Evolutionary conservation across 805 yeast genomes (phyloP).

Genomic region (Lipomyces yamanashiensis): DNA sequence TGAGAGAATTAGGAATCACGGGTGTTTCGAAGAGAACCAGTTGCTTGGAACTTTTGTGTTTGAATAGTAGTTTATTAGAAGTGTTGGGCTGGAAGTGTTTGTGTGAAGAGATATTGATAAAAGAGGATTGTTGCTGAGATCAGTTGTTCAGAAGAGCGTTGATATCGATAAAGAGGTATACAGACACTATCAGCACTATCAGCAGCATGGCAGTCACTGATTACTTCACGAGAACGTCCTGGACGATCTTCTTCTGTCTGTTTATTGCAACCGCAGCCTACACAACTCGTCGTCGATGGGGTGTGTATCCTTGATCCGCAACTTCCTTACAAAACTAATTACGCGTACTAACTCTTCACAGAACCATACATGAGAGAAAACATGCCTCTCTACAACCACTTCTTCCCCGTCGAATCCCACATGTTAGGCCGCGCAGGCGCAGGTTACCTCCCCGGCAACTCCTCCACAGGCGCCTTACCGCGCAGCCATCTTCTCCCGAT

Average conservation of each 20-base stretch:
- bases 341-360: not conserved
- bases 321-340: not conserved
- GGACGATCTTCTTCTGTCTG: conserved; percentile 22
- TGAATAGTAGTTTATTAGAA: too few relatives aligned
- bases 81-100: too few relatives aligned
- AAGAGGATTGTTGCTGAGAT: too few relatives aligned
- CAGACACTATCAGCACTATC: not conserved
- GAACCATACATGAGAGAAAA: conserved; percentile 22
- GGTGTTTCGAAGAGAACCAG: too few relatives aligned
- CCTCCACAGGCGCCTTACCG: conserved; percentile 30
- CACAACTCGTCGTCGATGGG: conserved; percentile 32
- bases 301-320: conserved; percentile 9
- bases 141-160: too few relatives aligned
- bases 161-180: too few relatives aligned
- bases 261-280: conserved; percentile 23
- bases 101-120: too few relatives aligned
- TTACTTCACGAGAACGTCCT: conserved; percentile 17
- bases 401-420: conserved; percentile 13
- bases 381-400: conserved; percentile 14
- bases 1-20: too few relatives aligned
- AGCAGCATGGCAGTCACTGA: conserved; percentile 7
- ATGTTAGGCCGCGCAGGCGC: conserved; percentile 30
- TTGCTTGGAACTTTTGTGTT: too few relatives aligned
- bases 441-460: conserved; percentile 32
- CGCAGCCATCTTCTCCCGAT: conserved; percentile 24